phyloP scores from a whole-genome alignment of 306 rosid genomes.

The Ormosia semicastrata region DNA sequence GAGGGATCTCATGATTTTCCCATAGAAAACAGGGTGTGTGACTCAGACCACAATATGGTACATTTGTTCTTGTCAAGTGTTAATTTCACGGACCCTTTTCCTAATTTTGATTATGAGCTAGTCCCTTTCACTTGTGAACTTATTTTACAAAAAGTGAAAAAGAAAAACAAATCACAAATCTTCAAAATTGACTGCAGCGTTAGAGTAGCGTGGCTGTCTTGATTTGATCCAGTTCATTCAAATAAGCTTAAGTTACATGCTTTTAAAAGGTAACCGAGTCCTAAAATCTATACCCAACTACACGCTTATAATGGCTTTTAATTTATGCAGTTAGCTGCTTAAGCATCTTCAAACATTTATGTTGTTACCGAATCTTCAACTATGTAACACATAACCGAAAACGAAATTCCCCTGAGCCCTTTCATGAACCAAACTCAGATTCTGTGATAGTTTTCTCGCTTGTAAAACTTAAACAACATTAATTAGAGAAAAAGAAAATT shows the following conservation, averaged over 20 bases:
- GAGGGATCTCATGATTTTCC: background rate
- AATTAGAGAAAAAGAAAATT: background rate
- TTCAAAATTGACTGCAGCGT: background rate
- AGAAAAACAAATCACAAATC: background rate
- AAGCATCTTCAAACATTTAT: constrained; percentile 1
- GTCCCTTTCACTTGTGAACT: background rate
- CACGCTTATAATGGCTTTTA: background rate
- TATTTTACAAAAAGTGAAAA: background rate
- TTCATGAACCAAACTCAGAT: background rate
- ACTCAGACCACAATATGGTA: background rate
- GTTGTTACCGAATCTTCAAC: background rate
- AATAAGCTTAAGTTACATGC: background rate
- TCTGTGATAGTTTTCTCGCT: background rate
- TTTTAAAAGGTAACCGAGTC: background rate
- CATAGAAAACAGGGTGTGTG: background rate
- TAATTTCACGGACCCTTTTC: background rate
- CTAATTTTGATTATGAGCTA: background rate
- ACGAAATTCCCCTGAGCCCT: background rate
- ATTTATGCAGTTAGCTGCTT: background rate
- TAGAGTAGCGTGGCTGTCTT: background rate
- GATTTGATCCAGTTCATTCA: background rate
- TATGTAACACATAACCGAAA: background rate
- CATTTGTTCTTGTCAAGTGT: background rate
- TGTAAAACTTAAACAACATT: background rate
- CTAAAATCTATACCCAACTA: background rate